Evolutionary conservation across 306 rosid genomes (phyloP), one percentile per base, ranked within the genome.

Genomic region (Vigna radiata): DNA sequence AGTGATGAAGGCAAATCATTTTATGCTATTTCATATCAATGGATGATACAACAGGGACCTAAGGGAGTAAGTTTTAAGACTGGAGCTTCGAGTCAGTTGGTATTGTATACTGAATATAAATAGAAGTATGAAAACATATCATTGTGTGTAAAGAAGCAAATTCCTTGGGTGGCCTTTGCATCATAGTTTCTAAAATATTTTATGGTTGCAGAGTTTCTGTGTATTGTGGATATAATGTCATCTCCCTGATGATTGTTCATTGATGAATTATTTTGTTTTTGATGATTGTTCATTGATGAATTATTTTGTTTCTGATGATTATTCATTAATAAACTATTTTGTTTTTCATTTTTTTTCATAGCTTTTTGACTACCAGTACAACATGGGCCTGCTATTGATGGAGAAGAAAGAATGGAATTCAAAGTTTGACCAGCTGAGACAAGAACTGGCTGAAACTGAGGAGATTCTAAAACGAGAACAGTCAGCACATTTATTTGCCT

Each of bases 301-400:
- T 17, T 66, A 39, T 54, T 69, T 47, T n/a, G 25, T 77, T 74
- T 60, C 33, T 66, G 62, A 50, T 70, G 62, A 50, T 70, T 82
- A 65, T 65, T 39, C 46, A 23, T 48, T 78, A 52, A 70, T 64
- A 25, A 70, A 68, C 15, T 66, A 39, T 54, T 69, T 47, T n/a
- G 33, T 77, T 74, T 66, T 62, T 73, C 13, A 14, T 54, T 65
- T 79, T 74, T 74, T 81, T 66, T 79, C 61, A 77, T 84, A 96
- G 99, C 94, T 96, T 79, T 86, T 83, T 82, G 93, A 92, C 82
- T 96, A 96, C 80, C 97, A 96, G 75, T 74, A 92, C 86, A 96
- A 85, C 81, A 88, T 96, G 96, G 99, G 99, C 62, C 94, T 96
- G 85, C 85, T 96, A 9, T 78, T 96, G 84, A 84, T 92, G 17